Base-by-base conservation (phyloP, 768 basidiomycete genomes). In the Cubamyces lactineus region DNA sequence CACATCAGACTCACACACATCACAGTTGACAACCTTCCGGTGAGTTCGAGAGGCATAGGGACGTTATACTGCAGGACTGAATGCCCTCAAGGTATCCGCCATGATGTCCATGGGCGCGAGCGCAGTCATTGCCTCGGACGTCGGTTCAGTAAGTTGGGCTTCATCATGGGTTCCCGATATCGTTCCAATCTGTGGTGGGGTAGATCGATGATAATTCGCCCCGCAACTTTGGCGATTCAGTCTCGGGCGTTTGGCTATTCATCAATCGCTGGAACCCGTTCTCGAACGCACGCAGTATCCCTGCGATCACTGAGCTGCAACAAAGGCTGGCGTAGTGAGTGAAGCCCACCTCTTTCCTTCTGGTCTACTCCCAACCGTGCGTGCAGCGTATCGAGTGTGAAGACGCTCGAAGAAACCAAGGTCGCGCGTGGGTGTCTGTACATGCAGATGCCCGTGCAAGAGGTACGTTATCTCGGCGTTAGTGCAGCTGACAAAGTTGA, bases 161-260 rank as follows among this genome's bases (percentile, higher is more conserved):
- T 21, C 57, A 17, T 2, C 19, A 2, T 17, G 9, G 15, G 34
- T 11, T n/a, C 8, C 13, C 19, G n/a, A 5, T 34, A 23, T 21
- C 7, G 23, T 38, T 55, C 48, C 51, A 24, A 57, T 30, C 12
- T 43, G 30, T 11, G 30, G 43, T 26, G 23, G 30, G 50, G 23
- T 71, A 93, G 85, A 81, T 96, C 60, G 96, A 98, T 70, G 97
- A 99, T 71, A 98, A 96, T 61, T 92, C 92, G 1, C 95, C 96
- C 0, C 83, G 97, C 55, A 89, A 91, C 67, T 97, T 96, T 74
- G 95, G 97, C 5, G 97, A 99, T 69, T 88, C 92, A 0, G 82
- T 99, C 2, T 97, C 95, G 3, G 97, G 97, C 28, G 97, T 92
- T 88, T 98, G 94, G 92, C 82, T 98, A 17, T 78, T 98, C 53